Conservation (phyloP, 441 rosid genomes). For the Mallotus japonicus region DNA sequence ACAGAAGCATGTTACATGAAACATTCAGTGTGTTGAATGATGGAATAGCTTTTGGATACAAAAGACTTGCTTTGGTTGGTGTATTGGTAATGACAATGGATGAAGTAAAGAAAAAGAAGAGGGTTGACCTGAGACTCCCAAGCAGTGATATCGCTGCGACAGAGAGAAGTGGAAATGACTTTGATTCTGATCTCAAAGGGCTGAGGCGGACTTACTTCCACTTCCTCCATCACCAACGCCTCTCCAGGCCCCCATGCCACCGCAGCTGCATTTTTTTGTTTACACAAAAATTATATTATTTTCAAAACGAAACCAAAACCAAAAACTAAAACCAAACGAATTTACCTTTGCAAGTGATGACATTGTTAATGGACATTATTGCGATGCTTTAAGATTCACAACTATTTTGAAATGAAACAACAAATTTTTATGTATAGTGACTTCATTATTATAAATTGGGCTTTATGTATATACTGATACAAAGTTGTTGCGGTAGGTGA, state of each 20-base stretch:
- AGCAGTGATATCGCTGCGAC: conserved; percentile 80
- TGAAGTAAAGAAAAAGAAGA: background rate
- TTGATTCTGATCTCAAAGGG: conserved; percentile 76
- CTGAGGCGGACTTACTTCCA: conserved; percentile 77
- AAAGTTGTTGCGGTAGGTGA: too few species aligned
- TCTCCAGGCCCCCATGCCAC: conserved; percentile 92
- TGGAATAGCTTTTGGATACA: background rate
- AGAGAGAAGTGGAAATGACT: conserved; percentile 81
- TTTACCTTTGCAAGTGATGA: too few species aligned
- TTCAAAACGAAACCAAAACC: too few species aligned
- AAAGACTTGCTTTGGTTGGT: background rate
- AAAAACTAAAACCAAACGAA: too few species aligned
- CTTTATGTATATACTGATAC: too few species aligned
- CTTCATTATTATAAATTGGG: too few species aligned
- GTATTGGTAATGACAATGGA: too few species aligned
- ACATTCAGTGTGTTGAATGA: background rate
- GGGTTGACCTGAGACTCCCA: conserved; percentile 69
- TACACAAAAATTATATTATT: background rate
- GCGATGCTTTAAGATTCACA: too few species aligned
- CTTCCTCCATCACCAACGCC: conserved; percentile 77
- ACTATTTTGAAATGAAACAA: too few species aligned
- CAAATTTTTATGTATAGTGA: too few species aligned
- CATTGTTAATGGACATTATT: too few species aligned
- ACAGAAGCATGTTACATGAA: conserved; percentile 20
- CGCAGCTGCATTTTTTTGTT: conserved; percentile 48